Evolutionary conservation across 164 flowering plant genomes (phyloP), one percentile per base, ranked within the genome.

Genomic region (Nymphaea colorata): DNA sequence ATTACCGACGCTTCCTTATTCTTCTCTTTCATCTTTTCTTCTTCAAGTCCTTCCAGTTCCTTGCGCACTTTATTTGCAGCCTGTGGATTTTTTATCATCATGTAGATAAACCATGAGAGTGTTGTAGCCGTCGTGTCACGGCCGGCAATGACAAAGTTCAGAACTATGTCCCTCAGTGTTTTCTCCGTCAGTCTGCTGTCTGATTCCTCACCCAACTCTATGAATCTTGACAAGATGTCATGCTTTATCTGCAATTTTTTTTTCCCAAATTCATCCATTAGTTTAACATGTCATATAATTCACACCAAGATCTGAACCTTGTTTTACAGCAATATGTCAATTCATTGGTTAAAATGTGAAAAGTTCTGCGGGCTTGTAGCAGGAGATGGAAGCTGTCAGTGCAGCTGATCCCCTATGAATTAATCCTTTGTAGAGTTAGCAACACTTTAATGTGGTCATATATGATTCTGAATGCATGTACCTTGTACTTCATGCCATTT

Each of bases 51-150:
- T 75, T 73, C 81, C 62, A 91, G 87, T 80, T 88, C 97, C 18
- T 70, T 47, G 82, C 78, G 83, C 44, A 93, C 86, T 71, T 81
- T 84, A 2, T 87, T 82, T 4, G 91, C 88, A 59, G 87, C 88
- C 57, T 79, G 62, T 8, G 78, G 76, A 71, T 89, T 86, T 2
- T 79, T 78, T 85, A 86, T 85, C 61, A 88, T 71, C 96, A 91
- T 84, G 86, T 91, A 91, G 36, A 88, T 78, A 4, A 82, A 86
- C 98, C 98, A 94, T 42, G 97, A 79, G 11, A 91, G 90, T 11
- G 96, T 94, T 53, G 93, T 78, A 0, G 96, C 95, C 5, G 98
- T 94, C 51, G 97, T 94, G 76, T 91, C 98, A 2, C 97, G 85
- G 14, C 97, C 98, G 18, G 97, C 97, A 16, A 93, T 91, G 47